Base-by-base conservation (phyloP, 2,329 filamentous ascomycete species). In the Botrytis aclada region DNA sequence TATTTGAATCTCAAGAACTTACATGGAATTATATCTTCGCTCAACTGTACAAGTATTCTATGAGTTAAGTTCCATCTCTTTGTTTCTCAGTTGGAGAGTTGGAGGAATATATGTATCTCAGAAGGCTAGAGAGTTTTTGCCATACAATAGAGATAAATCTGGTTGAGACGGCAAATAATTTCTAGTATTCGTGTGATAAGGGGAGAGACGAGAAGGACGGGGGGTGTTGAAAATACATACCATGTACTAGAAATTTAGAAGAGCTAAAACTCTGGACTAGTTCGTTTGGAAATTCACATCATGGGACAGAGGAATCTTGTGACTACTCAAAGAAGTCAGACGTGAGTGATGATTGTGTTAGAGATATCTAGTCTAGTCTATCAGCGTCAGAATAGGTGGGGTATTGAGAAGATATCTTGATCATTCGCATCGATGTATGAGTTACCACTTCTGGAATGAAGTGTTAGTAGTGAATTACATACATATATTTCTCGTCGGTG, bases 401-500 rank as follows among this genome's bases (percentile, higher is more conserved):
- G n/a, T 54, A 8, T 54, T 54, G 14, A 14, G 16, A 18, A 16
- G 6, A n/a, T 1, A 8, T 3, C 25, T 54, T 8, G n/a, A 54
- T 8, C 3, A 8, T 29, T 18, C 6, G 14, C 5, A 29, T 54
- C 14, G 51, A 18, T 54, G 2, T 29, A 29, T 16, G n/a, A 56
- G n/a, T 16, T 18, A 29, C 2, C 5, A 29, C 14, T 1, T 8
- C 0, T 29, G 6, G 3, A 2, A 16, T 29, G 2, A 10, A 54
- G n/a, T 3, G 0, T 29, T 3, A 1, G 14, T 9, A 8, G 51
- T 54, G n/a, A 54, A 29, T 54, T 29, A 1, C 3, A 54, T 29
- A 1, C 3, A 54, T 29, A 5, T 0, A 2, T 16, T 29, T 16
- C 12, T n/a, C 20, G 0, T 54, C 4, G 25, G 12, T 5, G 8